Evolutionary conservation across 345 rosid genomes (phyloP).

Genomic region (Pistacia atlantica): DNA sequence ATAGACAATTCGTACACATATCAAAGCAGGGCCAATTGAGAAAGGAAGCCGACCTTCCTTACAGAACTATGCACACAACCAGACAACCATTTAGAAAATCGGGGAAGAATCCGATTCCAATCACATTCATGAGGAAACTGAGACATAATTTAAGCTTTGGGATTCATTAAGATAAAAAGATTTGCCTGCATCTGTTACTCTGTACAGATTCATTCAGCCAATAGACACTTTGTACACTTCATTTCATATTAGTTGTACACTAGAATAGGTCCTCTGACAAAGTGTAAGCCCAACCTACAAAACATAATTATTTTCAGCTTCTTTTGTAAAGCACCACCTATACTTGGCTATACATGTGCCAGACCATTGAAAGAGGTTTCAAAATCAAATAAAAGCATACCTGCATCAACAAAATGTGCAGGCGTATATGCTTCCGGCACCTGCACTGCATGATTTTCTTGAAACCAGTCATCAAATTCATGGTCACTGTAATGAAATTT

Average conservation of each 20-base stretch:
- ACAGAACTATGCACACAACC: too few species aligned
- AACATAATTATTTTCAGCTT: slow-evolving; percentile 6
- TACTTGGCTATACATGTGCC: slow-evolving; percentile 27
- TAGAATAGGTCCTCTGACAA: slow-evolving; percentile 15
- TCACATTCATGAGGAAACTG: too few species aligned
- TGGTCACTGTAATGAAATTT: slow-evolving; percentile 11
- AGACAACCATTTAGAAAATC: too few species aligned
- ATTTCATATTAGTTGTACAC: slow-evolving; percentile 15
- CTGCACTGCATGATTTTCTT: slow-evolving; percentile 23
- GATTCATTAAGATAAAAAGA: slow-evolving; percentile 12
- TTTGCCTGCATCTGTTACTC: slow-evolving; percentile 9
- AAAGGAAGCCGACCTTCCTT: too few species aligned
- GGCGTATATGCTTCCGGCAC: slow-evolving; percentile 16
- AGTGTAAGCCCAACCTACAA: slow-evolving; percentile 22
- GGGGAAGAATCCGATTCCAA: too few species aligned
- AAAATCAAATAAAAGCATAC: slow-evolving; percentile 40
- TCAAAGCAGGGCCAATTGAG: too few species aligned
- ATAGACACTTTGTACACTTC: slow-evolving; percentile 23
- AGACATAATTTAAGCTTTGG: slow-evolving; percentile 2
- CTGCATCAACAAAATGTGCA: slow-evolving; percentile 41
- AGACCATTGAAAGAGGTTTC: slow-evolving; percentile 41
- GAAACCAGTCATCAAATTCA: slow-evolving; percentile 29
- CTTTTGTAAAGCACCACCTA: slow-evolving; percentile 8
- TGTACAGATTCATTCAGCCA: slow-evolving; percentile 26
- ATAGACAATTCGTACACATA: too few species aligned